Evolutionary conservation across 2,329 filamentous ascomycete species (phyloP), one percentile per base, ranked within the genome.

Genomic region (Polytolypa hystricis): DNA sequence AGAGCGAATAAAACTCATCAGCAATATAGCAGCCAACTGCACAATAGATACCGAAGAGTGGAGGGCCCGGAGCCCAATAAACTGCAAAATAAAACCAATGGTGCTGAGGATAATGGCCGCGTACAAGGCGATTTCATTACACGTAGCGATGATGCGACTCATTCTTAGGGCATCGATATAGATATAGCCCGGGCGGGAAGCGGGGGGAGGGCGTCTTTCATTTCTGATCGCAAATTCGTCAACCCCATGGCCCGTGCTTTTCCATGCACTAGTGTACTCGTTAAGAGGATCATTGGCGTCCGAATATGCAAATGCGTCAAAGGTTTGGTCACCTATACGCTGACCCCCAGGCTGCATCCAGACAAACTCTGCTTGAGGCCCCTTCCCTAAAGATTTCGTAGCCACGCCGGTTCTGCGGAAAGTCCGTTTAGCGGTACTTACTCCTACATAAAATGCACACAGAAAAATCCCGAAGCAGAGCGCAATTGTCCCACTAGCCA

Each of bases 401-500:
- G n/a, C n/a, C n/a, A n/a, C n/a, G n/a, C n/a, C n/a, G n/a, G n/a
- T 35, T 23, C 33, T 35, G 18, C 18, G 23, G 14, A 38, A 44
- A n/a, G 38, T 16, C 16, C 41, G 35, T 17, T 43, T 35, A 8
- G 35, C 32, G 3, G 42, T 45, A 17, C 36, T 49, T 19, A 30
- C 14, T 23, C 38, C 41, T n/a, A 50, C 42, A 2, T 50, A 17
- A 16, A 18, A 33, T 3, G 43, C 41, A 19, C 47, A 51, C 11
- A 25, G 19, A 8, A 17, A 14, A 12, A 19, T 19, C 14, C 57
- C 57, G 2, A 50, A 27, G 14, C 48, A 52, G 2, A 62, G 44
- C 4, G 58, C 39, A 1, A 49, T 19, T 2, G 60, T 56, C 4
- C 60, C 59, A 4, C 48, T 33, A 1, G 56, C 29, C 23, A 53